phyloP scores from a whole-genome alignment of 306 rosid species.

The Glycyrrhiza uralensis region DNA sequence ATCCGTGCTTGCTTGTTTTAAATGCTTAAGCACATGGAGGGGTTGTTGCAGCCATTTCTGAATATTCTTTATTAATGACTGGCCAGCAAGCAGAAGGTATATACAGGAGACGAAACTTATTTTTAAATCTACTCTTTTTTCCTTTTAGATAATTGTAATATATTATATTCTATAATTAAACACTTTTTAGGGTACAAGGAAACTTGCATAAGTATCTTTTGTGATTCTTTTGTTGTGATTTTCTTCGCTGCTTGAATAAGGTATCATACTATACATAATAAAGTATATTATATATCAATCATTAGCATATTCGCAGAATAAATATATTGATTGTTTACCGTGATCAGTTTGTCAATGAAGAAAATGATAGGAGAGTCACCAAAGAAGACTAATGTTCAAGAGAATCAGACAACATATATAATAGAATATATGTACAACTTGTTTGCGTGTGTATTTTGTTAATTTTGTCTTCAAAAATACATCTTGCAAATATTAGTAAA shows the following conservation, averaged over 20 bases:
- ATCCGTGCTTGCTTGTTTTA: slow-evolving; percentile 37
- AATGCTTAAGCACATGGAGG: slow-evolving; percentile 80
- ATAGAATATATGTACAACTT: neutral
- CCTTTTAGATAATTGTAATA: neutral
- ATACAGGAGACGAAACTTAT: slow-evolving; percentile 21
- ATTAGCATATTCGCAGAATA: neutral
- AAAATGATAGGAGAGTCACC: neutral
- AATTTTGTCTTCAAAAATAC: neutral
- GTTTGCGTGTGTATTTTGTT: neutral
- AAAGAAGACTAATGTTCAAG: slow-evolving; percentile 6
- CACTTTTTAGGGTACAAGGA: slow-evolving; percentile 30
- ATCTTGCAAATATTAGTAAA: too few relatives aligned
- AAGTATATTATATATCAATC: neutral
- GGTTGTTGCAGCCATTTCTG: slow-evolving; percentile 45
- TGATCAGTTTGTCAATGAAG: neutral
- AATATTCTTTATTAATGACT: slow-evolving; percentile 33
- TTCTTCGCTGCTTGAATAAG: slow-evolving; percentile 21
- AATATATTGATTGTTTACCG: slow-evolving; percentile 1
- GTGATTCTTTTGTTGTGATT: slow-evolving; percentile 30
- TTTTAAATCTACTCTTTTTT: slow-evolving; percentile 35
- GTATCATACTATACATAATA: neutral
- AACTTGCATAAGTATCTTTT: slow-evolving; percentile 17
- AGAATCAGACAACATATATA: neutral
- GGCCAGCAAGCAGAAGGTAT: slow-evolving; percentile 43
- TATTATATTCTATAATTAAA: neutral